Percentiles rank a stretch among this genome's conserved stretches.
Conservation (phyloP, 2,329 filamentous ascomycete species). For the Paecilomyces niveus region DNA sequence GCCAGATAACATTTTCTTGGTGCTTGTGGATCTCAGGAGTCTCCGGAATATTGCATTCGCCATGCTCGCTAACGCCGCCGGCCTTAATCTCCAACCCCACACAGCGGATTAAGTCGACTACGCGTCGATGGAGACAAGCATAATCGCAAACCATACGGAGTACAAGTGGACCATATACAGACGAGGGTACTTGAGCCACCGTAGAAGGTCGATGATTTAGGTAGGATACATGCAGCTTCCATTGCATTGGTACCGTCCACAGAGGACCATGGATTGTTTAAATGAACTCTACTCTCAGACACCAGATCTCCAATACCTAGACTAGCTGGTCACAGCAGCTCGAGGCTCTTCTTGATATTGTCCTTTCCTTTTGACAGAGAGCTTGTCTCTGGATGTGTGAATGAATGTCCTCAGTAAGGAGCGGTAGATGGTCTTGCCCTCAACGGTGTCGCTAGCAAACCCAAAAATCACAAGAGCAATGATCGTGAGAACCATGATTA, state of each 20-base stretch:
- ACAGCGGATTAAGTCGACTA: not conserved
- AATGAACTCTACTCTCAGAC: not conserved
- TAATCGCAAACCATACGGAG: not conserved
- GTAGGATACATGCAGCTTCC: too few species aligned
- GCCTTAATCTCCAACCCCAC: not conserved
- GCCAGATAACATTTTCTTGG: not conserved
- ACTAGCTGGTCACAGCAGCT: not conserved
- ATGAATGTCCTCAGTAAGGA: slow-evolving; percentile 34
- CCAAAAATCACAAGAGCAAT: slow-evolving; percentile 53
- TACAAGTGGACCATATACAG: not conserved
- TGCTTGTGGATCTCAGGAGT: not conserved
- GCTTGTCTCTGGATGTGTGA: slow-evolving; percentile 16
- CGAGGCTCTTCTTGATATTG: not conserved
- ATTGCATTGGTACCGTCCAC: not conserved
- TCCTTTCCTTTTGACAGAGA: not conserved
- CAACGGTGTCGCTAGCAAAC: slow-evolving; percentile 49
- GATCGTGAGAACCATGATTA: slow-evolving; percentile 55
- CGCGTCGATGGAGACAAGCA: not conserved
- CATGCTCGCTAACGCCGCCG: not conserved
- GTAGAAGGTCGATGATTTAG: too few species aligned
- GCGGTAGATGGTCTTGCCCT: slow-evolving; percentile 47
- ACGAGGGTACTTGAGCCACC: not conserved
- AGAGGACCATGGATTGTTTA: not conserved
- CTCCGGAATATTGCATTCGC: not conserved
- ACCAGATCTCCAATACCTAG: not conserved